These are phyloP conservation scores for Bruguiera sexangula DNA, from an alignment of 345 rosid genomes.

Conservation along the genomic window DNA sequence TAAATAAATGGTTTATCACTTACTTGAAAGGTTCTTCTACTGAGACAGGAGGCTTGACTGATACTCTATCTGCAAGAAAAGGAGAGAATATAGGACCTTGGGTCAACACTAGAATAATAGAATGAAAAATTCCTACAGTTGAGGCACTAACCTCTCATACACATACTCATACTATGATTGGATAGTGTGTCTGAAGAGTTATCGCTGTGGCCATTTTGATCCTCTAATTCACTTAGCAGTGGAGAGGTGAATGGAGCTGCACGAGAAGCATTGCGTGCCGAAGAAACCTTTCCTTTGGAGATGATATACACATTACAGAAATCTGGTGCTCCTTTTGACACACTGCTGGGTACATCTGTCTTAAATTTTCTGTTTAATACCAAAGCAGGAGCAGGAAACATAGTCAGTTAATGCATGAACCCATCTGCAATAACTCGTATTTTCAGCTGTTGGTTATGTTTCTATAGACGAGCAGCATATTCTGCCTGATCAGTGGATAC, in stretches of 20 bases:
- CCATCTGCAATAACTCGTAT: neutral
- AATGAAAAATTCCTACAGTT: neutral
- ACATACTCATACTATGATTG: slow-evolving; percentile 25
- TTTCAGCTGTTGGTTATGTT: neutral
- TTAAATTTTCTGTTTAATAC: slow-evolving; percentile 55
- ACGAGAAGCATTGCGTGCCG: slow-evolving; percentile 51
- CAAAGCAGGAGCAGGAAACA: neutral
- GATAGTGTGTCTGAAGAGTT: slow-evolving; percentile 26
- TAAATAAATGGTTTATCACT: neutral
- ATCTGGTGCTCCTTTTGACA: slow-evolving; percentile 65
- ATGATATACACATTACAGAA: slow-evolving; percentile 78
- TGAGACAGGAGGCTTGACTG: slow-evolving; percentile 40
- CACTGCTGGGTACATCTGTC: slow-evolving; percentile 57
- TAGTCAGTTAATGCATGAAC: neutral
- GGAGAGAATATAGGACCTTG: neutral
- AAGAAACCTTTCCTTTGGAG: slow-evolving; percentile 71
- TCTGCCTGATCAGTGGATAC: too few species aligned
- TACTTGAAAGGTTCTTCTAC: slow-evolving; percentile 57
- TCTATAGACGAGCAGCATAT: neutral
- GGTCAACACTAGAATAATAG: neutral
- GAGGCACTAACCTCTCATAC: slow-evolving; percentile 41
- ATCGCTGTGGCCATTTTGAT: slow-evolving; percentile 16
- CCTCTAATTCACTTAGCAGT: slow-evolving; percentile 46
- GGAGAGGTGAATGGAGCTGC: slow-evolving; percentile 65
- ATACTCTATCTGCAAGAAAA: slow-evolving; percentile 38